Evolutionary conservation across 1,284 basidiomycete genomes (phyloP).

Genomic region (Neonothopanus nambi): DNA sequence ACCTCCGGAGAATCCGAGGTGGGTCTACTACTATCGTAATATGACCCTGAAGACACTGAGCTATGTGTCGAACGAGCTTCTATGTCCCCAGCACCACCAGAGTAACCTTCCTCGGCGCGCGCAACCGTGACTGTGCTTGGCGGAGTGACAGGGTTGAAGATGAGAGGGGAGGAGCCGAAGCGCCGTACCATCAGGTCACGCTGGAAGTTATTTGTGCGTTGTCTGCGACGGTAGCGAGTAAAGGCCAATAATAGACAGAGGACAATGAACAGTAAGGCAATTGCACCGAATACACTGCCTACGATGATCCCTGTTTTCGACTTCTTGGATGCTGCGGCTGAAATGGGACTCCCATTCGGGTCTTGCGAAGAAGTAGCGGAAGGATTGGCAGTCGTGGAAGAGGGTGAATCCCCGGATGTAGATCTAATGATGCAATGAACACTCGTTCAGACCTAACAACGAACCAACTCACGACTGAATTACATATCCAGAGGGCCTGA

Average conservation of each 20-base stretch:
- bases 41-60: too few species aligned
- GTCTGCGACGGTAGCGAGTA: background rate
- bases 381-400: background rate
- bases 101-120: too few species aligned
- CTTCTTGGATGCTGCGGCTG: background rate
- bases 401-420: background rate
- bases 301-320: slow-evolving; percentile 7
- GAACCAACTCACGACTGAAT: too few species aligned
- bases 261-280: slow-evolving; percentile 2
- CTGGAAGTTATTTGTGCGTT: slow-evolving; percentile 3
- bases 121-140: background rate
- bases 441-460: too few species aligned
- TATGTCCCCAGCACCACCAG: too few species aligned
- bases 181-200: slow-evolving; percentile 6
- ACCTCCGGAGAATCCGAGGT: slow-evolving; percentile 5
- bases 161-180: background rate
- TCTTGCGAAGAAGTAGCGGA: background rate
- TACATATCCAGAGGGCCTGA: too few species aligned
- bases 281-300: background rate
- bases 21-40: too few species aligned
- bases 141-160: background rate
- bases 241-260: slow-evolving; percentile 2
- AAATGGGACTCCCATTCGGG: too few species aligned
- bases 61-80: too few species aligned
- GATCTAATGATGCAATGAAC: too few species aligned